A percentile compares a stretch with the other conserved stretches of the same genome.
phyloP scores from a whole-genome alignment of 2,329 filamentous ascomycete genomes.

The Alternaria hordeiaustralica region DNA sequence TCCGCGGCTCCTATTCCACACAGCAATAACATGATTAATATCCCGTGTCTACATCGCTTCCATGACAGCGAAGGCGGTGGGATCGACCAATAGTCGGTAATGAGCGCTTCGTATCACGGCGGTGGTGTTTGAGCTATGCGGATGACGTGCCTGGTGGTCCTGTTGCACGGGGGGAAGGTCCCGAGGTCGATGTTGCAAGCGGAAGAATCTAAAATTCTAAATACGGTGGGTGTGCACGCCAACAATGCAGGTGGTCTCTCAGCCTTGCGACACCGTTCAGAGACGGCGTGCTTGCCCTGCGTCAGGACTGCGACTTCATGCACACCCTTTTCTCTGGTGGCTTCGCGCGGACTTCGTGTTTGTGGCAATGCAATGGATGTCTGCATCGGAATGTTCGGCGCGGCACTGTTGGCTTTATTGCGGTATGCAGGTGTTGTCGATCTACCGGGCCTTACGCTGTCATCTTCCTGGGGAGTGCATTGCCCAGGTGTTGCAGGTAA shows the following conservation, averaged over 20 bases:
- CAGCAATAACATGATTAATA: not conserved
- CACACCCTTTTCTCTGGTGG: not conserved
- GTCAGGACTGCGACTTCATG: not conserved
- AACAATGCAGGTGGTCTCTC: not conserved
- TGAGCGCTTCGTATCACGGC: not conserved
- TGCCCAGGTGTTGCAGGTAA: not conserved
- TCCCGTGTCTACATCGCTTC: not conserved
- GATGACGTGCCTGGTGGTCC: slow-evolving; percentile 11
- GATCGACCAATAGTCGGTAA: not conserved
- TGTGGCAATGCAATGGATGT: not conserved
- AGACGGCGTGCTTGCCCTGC: not conserved
- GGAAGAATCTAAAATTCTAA: not conserved
- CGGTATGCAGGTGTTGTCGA: not conserved
- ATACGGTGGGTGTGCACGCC: not conserved
- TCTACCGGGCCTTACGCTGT: not conserved
- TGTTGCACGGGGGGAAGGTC: not conserved
- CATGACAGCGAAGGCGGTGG: slow-evolving; percentile 12
- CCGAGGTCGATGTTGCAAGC: not conserved
- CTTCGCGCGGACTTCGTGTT: not conserved
- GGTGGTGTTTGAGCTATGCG: slow-evolving; percentile 10
- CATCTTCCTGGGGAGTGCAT: not conserved
- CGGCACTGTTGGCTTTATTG: not conserved
- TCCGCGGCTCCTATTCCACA: slow-evolving; percentile 4
- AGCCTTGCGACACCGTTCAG: not conserved
- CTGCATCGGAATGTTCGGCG: not conserved